Base-by-base conservation (phyloP, 2,329 filamentous ascomycete species). In the Thermothelomyces thermophilus region DNA sequence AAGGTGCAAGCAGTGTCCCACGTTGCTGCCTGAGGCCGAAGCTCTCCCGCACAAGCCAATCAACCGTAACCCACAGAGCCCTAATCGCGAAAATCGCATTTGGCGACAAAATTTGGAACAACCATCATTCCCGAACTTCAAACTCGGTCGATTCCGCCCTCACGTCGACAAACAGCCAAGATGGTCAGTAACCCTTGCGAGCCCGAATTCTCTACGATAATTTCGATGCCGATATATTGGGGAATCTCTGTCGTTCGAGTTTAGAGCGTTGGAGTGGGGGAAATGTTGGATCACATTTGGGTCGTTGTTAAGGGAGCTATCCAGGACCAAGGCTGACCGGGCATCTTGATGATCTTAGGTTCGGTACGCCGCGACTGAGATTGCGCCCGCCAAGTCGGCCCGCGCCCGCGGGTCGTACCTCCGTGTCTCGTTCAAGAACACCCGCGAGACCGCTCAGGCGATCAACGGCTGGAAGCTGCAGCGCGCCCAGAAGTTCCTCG, bases 381-480 rank as follows among this genome's bases (percentile, higher is more conserved):
- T 94, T 72, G 79, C 86, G 68, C 77, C 84, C 74, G 81, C 84
- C 66, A 96, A 95, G 83, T 95, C 88, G 78, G 93, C 93, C 75
- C 89, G 91, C 80, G 87, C 91, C 71, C 90, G 93, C 77, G 93
- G 94, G 76, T 90, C 90, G 73, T 98, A 97, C 83, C 87, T 98
- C 68, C 90, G 93, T 73, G 91, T 97, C 67, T 95, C 88, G 66
- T 98, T 96, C 88, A 98, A 98, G 86, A 98, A 98, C 86, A 98
- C 93, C 73, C 90, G 93, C 71, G 94, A 98, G 82, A 96, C 91
- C 64, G 93, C 94, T 62, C 93, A 97, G 82, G 90, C 90, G 68
- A 95, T 98, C 84, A 97, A 93, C 78, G 91, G 91, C 77, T 95
- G 90, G 90, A 96, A 96, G 82, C 73, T 97, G 70, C 81, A 89